These are phyloP conservation scores for Paraurostyla sp. DNA, from an alignment of 73 alveolate species.

Conservation along the genomic window DNA sequence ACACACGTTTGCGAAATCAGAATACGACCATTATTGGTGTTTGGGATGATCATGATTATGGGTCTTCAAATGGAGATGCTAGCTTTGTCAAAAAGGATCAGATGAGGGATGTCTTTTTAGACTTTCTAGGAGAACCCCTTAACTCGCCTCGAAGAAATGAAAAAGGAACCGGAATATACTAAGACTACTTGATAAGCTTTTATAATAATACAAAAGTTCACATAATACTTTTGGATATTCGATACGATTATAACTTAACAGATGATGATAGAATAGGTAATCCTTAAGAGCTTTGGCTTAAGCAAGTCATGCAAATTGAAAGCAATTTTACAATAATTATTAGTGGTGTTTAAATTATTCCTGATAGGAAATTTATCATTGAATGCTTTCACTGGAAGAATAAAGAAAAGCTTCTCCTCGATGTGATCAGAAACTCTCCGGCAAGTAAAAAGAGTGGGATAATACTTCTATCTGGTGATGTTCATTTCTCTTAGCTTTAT, in stretches of 20 bases:
- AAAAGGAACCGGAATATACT: constrained; percentile 59
- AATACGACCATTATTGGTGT: constrained; percentile 68
- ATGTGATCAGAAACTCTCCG: constrained; percentile 21
- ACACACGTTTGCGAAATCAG: neutral
- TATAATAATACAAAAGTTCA: constrained; percentile 40
- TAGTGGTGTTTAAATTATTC: constrained; percentile 72
- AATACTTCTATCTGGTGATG: constrained; percentile 78
- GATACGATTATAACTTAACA: constrained; percentile 70
- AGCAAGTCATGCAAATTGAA: constrained; percentile 41
- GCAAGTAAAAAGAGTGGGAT: constrained; percentile 54
- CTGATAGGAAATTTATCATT: constrained; percentile 71
- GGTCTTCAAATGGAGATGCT: constrained; percentile 68
- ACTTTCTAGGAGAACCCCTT: constrained; percentile 74
- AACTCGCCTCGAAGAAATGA: constrained; percentile 52
- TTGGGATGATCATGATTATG: constrained; percentile 88
- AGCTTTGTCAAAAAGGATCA: constrained; percentile 38
- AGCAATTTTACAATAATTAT: constrained; percentile 56
- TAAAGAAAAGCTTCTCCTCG: constrained; percentile 46
- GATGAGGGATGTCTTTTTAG: constrained; percentile 66
- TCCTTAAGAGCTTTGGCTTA: constrained; percentile 75
- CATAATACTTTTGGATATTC: constrained; percentile 73
- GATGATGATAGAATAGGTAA: constrained; percentile 77
- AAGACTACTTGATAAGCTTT: no score
- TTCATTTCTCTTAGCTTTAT: constrained; percentile 77
- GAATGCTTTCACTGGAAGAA: constrained; percentile 73